Evolutionary conservation across 495 filamentous ascomycete genomes (phyloP).

Genomic region (Articulospora tetracladia): DNA sequence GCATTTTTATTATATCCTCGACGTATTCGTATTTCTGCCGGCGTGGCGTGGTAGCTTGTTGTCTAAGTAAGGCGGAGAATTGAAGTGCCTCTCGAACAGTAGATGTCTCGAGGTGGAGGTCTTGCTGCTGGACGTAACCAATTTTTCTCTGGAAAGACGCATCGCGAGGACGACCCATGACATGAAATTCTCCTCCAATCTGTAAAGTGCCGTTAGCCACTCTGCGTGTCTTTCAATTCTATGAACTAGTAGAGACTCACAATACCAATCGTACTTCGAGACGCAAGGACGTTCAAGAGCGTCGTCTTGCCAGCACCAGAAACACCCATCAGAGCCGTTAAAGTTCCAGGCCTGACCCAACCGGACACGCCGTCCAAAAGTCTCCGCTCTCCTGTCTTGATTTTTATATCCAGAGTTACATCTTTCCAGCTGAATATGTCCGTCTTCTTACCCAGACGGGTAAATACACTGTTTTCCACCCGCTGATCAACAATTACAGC

Average conservation of each 20-base stretch:
- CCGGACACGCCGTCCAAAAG: constrained; percentile 63
- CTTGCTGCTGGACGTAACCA: constrained; percentile 83
- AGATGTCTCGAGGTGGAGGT: constrained; percentile 60
- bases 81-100: constrained; percentile 42
- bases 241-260: constrained; percentile 31
- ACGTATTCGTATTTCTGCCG: constrained; percentile 56
- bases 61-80: constrained; percentile 44
- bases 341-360: constrained; percentile 65
- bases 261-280: constrained; percentile 30
- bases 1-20: constrained; percentile 50
- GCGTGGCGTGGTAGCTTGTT: constrained; percentile 30
- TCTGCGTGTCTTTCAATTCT: not conserved
- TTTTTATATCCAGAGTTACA: constrained; percentile 71
- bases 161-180: constrained; percentile 65
- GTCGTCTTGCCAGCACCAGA: constrained; percentile 67
- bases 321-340: constrained; percentile 66
- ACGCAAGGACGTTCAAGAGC: constrained; percentile 56
- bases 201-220: not conserved
- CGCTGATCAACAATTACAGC: constrained; percentile 35
- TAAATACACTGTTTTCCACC: constrained; percentile 32
- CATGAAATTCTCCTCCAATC: constrained; percentile 66
- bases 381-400: constrained; percentile 51
- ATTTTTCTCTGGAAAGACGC: constrained; percentile 73
- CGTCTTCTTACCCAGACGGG: constrained; percentile 37
- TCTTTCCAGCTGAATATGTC: constrained; percentile 75